A percentile compares a stretch with the other conserved stretches of the same genome.
phyloP scores from a whole-genome alignment of 179 eudicot species.

The Beta corolliflora region DNA sequence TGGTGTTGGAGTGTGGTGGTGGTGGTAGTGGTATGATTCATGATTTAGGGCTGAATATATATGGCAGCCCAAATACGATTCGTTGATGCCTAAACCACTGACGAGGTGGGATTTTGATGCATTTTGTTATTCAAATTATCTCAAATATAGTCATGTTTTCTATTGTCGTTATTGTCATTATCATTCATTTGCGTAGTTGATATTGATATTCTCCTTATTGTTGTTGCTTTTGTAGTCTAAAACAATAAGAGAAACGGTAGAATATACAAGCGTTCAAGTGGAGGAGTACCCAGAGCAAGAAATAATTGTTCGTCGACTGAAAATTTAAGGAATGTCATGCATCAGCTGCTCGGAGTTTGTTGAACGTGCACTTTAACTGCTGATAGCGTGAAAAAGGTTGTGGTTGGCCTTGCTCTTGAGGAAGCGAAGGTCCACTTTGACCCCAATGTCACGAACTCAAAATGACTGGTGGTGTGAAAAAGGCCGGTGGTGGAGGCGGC shows the following conservation, averaged over 20 bases:
- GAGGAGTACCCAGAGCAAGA: slow-evolving; percentile 74
- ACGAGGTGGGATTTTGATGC: not conserved
- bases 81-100: not conserved
- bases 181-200: not conserved
- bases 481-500: no score
- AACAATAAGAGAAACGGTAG: slow-evolving; percentile 71
- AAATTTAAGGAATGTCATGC: slow-evolving; percentile 93
- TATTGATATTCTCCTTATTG: not conserved
- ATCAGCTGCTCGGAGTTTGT: slow-evolving; percentile 88
- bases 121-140: not conserved
- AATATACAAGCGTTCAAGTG: slow-evolving; percentile 74
- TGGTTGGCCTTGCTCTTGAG: slow-evolving; percentile 87
- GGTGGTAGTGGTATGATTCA: not conserved
- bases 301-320: slow-evolving; percentile 68
- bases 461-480: not conserved
- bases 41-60: not conserved
- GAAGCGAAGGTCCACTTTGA: slow-evolving; percentile 96
- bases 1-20: no score
- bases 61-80: not conserved
- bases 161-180: not conserved
- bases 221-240: slow-evolving; percentile 46
- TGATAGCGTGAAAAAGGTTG: slow-evolving; percentile 82
- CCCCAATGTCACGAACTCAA: slow-evolving; percentile 56
- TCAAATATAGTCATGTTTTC: not conserved
- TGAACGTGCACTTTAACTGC: slow-evolving; percentile 73